Evolutionary conservation across 768 basidiomycete species (phyloP).

Genomic region (Artomyces pyxidatus): DNA sequence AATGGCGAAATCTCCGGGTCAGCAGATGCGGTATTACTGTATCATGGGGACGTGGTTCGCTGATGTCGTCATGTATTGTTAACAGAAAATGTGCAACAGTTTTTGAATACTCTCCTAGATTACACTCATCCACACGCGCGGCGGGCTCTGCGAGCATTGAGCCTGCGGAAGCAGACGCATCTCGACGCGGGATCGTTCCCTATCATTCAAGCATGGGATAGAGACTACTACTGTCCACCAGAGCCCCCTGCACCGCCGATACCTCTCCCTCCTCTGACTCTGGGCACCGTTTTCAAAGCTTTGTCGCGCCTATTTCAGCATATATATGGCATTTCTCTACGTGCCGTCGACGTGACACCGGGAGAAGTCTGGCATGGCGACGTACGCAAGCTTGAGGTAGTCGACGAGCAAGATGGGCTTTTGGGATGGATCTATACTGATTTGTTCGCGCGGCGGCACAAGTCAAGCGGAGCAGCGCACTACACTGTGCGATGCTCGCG

Average conservation of each 20-base stretch:
- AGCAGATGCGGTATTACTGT: constrained; percentile 15
- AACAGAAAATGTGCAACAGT: constrained; percentile 80
- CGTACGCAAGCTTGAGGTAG: constrained; percentile 87
- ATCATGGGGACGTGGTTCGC: neutral
- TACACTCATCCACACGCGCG: constrained; percentile 75
- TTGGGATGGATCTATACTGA: constrained; percentile 96
- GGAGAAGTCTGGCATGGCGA: constrained; percentile 89
- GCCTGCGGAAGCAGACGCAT: constrained; percentile 67
- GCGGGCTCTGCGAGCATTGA: constrained; percentile 59
- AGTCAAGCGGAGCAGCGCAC: constrained; percentile 89
- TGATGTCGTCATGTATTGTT: neutral
- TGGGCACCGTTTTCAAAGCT: constrained; percentile 88
- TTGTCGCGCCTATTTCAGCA: constrained; percentile 83
- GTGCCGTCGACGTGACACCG: constrained; percentile 54
- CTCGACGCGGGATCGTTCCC: constrained; percentile 51
- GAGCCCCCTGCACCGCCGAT: constrained; percentile 70
- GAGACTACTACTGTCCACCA: constrained; percentile 86
- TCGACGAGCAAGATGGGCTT: constrained; percentile 79
- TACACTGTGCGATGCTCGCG: constrained; percentile 96
- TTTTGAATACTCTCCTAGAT: constrained; percentile 72
- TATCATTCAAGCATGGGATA: constrained; percentile 89
- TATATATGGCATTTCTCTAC: constrained; percentile 80
- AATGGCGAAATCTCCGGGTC: constrained; percentile 94
- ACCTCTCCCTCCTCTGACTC: constrained; percentile 65
- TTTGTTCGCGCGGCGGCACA: constrained; percentile 76